Evolutionary conservation across 352 stramenopile genomes (phyloP).

Genomic region (Globisporangium camurandrum): DNA sequence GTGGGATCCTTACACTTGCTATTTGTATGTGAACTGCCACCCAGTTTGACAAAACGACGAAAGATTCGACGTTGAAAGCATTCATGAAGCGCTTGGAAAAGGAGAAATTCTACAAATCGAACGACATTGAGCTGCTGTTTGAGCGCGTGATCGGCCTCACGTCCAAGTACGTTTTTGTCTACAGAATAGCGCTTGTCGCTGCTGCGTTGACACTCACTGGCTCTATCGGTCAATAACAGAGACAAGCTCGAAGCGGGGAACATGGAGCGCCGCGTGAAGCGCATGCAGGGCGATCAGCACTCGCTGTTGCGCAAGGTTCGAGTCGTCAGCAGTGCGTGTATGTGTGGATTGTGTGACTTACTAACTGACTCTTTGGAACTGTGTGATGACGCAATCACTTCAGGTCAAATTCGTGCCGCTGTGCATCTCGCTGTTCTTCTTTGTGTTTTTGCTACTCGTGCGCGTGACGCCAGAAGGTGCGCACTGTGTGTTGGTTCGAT

Average conservation of each 20-base stretch:
- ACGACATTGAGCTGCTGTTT: conserved; percentile 74
- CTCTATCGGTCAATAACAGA: conserved; percentile 19
- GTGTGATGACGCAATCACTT: no score
- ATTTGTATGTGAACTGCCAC: no score
- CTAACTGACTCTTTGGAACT: not conserved
- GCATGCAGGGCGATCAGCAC: conserved; percentile 79
- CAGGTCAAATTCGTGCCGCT: conserved; percentile 80
- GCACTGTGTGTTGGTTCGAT: not conserved
- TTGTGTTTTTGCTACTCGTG: conserved; percentile 65
- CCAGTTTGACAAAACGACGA: conserved; percentile 89
- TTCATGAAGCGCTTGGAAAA: conserved; percentile 82
- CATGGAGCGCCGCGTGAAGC: conserved; percentile 76
- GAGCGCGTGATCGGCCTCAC: conserved; percentile 73
- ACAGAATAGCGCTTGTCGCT: conserved; percentile 2
- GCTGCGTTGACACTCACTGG: conserved; percentile 4
- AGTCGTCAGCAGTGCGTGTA: not conserved
- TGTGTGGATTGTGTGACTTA: not conserved
- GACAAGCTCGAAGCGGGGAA: conserved; percentile 86
- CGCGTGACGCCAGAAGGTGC: conserved; percentile 69
- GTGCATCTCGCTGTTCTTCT: conserved; percentile 58
- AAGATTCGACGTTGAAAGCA: conserved; percentile 44
- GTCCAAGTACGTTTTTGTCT: conserved; percentile 47
- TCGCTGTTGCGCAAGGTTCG: conserved; percentile 71
- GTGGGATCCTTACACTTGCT: no score
- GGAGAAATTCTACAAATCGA: conserved; percentile 70